These are phyloP conservation scores for Porcisia hertigi DNA, from an alignment of 208 protist species.

Conservation along the genomic window DNA sequence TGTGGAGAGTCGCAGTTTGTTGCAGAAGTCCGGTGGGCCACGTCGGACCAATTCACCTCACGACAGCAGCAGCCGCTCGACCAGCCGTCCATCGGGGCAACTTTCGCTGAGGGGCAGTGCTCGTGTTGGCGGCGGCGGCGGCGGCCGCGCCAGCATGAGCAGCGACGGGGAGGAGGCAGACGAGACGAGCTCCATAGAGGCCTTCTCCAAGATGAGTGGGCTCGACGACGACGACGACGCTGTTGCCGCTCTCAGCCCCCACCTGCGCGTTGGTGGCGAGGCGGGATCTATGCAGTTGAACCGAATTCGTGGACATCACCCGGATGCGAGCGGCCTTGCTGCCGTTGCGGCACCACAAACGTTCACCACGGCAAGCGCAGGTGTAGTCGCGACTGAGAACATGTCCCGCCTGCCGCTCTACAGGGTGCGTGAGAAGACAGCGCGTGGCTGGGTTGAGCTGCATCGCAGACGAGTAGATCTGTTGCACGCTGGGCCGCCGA, in stretches of 20 bases:
- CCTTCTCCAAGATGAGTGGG: background rate
- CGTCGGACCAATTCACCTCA: background rate
- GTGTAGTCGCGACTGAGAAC: background rate
- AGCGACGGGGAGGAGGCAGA: slow-evolving; percentile 1
- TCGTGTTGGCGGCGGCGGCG: background rate
- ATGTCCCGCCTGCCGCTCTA: slow-evolving; percentile 18
- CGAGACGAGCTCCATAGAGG: background rate
- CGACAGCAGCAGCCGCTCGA: background rate
- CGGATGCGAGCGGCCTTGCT: background rate
- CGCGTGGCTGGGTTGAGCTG: slow-evolving; percentile 35
- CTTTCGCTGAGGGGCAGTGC: background rate
- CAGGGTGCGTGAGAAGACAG: slow-evolving; percentile 29
- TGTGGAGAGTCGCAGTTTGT: background rate
- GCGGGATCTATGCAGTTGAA: background rate
- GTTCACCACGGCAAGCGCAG: background rate
- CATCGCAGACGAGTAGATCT: slow-evolving; percentile 37
- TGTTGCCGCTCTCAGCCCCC: background rate
- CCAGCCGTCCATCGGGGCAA: background rate
- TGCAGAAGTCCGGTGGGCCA: background rate
- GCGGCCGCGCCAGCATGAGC: background rate
- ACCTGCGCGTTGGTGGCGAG: background rate
- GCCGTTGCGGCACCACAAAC: too few relatives aligned
- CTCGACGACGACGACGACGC: background rate
- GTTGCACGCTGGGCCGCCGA: slow-evolving; percentile 10
- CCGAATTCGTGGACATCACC: background rate